These are phyloP conservation scores for Rhynchosporium secalis DNA, from an alignment of 2,329 filamentous ascomycete genomes.

Conservation along the genomic window DNA sequence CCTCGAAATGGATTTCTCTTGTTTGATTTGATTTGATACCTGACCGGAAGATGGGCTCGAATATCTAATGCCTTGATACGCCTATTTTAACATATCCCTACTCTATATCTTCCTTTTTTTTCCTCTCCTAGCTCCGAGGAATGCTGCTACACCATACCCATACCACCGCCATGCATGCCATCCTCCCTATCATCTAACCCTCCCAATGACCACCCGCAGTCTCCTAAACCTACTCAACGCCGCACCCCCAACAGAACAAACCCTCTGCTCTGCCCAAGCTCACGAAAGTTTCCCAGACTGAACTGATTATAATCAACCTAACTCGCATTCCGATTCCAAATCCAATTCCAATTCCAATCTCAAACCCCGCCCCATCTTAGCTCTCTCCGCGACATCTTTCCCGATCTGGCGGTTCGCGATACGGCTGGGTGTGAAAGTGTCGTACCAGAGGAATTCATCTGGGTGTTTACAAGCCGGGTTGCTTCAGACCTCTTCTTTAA, in stretches of 20 bases:
- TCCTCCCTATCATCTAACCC: not conserved
- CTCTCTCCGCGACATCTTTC: slow-evolving; percentile 34
- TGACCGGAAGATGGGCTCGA: too few species aligned
- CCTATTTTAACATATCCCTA: not conserved
- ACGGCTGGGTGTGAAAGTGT: slow-evolving; percentile 48
- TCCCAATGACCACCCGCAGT: not conserved
- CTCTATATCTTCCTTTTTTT: not conserved
- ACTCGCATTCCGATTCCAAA: not conserved
- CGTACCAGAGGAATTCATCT: slow-evolving; percentile 53
- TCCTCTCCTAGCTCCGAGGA: slow-evolving; percentile 1
- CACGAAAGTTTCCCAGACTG: too few species aligned
- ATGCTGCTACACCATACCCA: not conserved
- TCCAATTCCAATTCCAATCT: slow-evolving; percentile 13
- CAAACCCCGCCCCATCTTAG: slow-evolving; percentile 27
- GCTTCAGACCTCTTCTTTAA: slow-evolving; percentile 27
- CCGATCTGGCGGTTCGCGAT: slow-evolving; percentile 42
- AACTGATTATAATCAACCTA: not conserved
- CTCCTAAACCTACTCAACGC: not conserved
- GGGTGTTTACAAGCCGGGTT: slow-evolving; percentile 40
- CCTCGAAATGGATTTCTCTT: too few species aligned
- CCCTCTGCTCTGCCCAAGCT: too few species aligned
- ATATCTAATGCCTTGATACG: too few species aligned
- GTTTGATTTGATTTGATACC: too few species aligned
- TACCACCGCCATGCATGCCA: not conserved
- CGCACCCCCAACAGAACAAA: not conserved